phyloP scores from a whole-genome alignment of 345 rosid species.

The Clarkia xantiana region DNA sequence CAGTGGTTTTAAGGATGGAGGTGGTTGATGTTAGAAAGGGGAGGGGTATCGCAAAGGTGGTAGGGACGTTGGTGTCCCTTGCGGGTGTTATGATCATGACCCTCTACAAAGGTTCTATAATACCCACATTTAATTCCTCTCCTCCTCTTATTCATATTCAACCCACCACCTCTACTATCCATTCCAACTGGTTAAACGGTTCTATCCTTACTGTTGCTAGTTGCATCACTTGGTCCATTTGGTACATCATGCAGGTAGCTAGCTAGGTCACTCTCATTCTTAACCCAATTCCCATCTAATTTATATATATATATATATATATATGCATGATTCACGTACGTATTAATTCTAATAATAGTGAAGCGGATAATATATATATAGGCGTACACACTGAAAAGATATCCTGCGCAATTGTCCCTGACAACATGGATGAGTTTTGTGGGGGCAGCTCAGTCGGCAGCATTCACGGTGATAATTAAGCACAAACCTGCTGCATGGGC shows the following conservation, averaged over 20 bases:
- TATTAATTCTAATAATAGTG: not conserved
- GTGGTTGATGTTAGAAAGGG: slow-evolving; percentile 29
- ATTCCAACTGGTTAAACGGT: slow-evolving; percentile 47
- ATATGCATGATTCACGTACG: not conserved
- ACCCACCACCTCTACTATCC: slow-evolving; percentile 10
- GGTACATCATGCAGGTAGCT: slow-evolving; percentile 74
- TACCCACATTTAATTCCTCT: slow-evolving; percentile 25
- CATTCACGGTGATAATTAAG: slow-evolving; percentile 28
- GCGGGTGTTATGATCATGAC: slow-evolving; percentile 44
- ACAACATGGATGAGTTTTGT: slow-evolving; percentile 48
- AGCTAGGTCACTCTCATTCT: not conserved
- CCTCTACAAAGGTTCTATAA: slow-evolving; percentile 35
- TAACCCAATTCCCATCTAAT: not conserved
- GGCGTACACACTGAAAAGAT: slow-evolving; percentile 45
- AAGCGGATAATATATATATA: slow-evolving; percentile 7
- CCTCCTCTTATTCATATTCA: slow-evolving; percentile 26
- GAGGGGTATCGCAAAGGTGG: slow-evolving; percentile 42
- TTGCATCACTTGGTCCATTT: slow-evolving; percentile 44
- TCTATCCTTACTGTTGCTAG: slow-evolving; percentile 43
- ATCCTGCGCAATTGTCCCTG: slow-evolving; percentile 52
- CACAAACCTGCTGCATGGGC: slow-evolving; percentile 38
- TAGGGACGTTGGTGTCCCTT: slow-evolving; percentile 37
- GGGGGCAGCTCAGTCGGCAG: slow-evolving; percentile 53
- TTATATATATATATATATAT: not conserved
- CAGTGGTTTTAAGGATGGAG: slow-evolving; percentile 35